A percentile compares a stretch with the other conserved stretches of the same genome.
phyloP scores from a whole-genome alignment of 2,329 filamentous ascomycete genomes.

The Aspergillus awamori region DNA sequence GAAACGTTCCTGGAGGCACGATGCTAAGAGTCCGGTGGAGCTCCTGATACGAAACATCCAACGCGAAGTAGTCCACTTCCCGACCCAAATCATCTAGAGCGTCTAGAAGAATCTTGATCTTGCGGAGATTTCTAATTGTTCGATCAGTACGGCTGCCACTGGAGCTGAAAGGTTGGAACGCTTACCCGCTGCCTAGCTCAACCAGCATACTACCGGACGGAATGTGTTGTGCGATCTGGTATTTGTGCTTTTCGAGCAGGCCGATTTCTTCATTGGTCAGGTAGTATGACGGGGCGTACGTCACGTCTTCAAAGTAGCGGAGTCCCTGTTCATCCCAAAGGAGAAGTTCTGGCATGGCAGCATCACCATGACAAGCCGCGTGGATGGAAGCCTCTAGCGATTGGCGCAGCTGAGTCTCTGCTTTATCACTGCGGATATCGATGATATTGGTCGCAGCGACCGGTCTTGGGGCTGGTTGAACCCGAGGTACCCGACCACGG shows the following conservation, averaged over 20 bases:
- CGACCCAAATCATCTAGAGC: conserved; percentile 75
- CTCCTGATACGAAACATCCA: conserved; percentile 77
- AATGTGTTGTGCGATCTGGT: conserved; percentile 11
- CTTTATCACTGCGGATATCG: conserved; percentile 15
- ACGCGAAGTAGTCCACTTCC: conserved; percentile 78
- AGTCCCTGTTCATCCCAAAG: conserved; percentile 30
- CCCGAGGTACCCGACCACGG: no score
- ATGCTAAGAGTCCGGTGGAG: conserved; percentile 69
- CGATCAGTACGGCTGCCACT: conserved; percentile 49
- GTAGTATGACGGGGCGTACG: conserved; percentile 19
- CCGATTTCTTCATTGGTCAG: conserved; percentile 13
- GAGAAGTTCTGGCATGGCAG: conserved; percentile 28
- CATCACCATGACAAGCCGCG: conserved; percentile 6
- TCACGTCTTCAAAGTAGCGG: conserved; percentile 32
- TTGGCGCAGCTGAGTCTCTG: conserved; percentile 8
- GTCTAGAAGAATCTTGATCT: conserved; percentile 76
- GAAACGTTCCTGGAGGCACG: conserved; percentile 62
- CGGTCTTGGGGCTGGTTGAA: neutral
- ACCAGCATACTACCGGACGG: conserved; percentile 13
- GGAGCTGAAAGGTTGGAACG: no score
- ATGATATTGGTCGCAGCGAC: conserved; percentile 9
- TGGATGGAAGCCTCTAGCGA: conserved; percentile 11
- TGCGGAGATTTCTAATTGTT: conserved; percentile 60
- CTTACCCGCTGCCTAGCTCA: conserved; percentile 20
- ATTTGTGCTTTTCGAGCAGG: conserved; percentile 7